phyloP scores from a whole-genome alignment of 441 rosid species.

The Oxalis stricta region DNA sequence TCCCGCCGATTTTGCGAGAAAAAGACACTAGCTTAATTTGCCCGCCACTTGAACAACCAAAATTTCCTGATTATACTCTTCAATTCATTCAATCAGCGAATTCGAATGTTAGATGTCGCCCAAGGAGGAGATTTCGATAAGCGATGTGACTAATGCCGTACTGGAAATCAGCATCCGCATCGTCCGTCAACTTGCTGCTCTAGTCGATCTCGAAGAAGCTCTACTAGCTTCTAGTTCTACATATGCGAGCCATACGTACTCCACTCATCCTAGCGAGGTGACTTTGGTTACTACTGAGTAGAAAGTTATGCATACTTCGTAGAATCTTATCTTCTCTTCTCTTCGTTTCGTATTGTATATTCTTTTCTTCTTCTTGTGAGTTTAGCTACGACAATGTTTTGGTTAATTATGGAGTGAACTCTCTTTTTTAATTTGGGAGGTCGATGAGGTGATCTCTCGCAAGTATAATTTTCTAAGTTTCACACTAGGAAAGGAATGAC shows the following conservation, averaged over 20 bases:
- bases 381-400: too few relatives aligned
- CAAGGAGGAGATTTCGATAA: slow-evolving; percentile 70
- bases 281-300: too few relatives aligned
- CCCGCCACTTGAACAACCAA: slow-evolving; percentile 24
- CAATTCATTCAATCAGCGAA: not conserved
- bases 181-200: slow-evolving; percentile 68
- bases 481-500: too few relatives aligned
- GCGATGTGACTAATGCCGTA: slow-evolving; percentile 82
- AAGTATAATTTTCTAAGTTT: too few relatives aligned
- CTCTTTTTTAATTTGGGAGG: too few relatives aligned
- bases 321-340: not conserved
- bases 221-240: slow-evolving; percentile 83
- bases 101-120: slow-evolving; percentile 37
- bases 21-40: slow-evolving; percentile 8
- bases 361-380: too few relatives aligned
- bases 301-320: too few relatives aligned
- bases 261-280: slow-evolving; percentile 85
- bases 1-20: slow-evolving; percentile 8
- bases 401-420: too few relatives aligned
- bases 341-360: not conserved
- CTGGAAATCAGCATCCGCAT: slow-evolving; percentile 58
- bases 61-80: slow-evolving; percentile 16
- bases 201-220: slow-evolving; percentile 85
- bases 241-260: slow-evolving; percentile 85
- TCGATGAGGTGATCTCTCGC: too few relatives aligned